A percentile compares a stretch with the other conserved stretches of the same genome.
Conservation (phyloP, 1,284 basidiomycete species). For the Papiliotrema fonsecae region DNA sequence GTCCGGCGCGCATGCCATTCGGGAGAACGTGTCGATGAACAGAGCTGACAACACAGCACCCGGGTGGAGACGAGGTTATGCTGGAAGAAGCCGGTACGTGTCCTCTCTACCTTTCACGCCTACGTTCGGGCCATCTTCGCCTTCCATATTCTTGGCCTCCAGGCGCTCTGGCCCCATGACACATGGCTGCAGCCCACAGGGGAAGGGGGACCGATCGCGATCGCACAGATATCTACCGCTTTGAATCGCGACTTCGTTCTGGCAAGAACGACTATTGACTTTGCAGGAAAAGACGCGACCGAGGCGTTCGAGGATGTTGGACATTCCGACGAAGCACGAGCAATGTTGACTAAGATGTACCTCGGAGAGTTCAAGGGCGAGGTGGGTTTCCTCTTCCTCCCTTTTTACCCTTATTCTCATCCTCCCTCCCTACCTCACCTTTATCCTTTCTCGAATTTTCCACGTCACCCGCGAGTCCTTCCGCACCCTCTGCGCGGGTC, state of each 20-base stretch:
- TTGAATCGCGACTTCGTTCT: background rate
- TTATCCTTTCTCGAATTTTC: background rate
- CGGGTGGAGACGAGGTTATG: constrained; percentile 96
- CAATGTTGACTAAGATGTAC: constrained; percentile 70
- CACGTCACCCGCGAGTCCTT: background rate
- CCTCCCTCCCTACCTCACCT: background rate
- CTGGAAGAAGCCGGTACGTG: constrained; percentile 82
- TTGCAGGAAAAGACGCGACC: constrained; percentile 73
- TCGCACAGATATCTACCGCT: too few relatives aligned
- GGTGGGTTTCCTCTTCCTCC: constrained; percentile 27
- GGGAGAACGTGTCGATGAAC: too few relatives aligned
- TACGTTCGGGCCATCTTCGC: background rate
- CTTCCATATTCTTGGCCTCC: background rate
- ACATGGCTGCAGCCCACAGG: too few relatives aligned
- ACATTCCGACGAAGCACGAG: constrained; percentile 96
- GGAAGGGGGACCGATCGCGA: too few relatives aligned
- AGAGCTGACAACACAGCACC: too few relatives aligned
- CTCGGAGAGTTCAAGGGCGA: constrained; percentile 72
- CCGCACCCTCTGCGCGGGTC: too few relatives aligned
- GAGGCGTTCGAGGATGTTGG: constrained; percentile 99
- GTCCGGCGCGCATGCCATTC: too few relatives aligned
- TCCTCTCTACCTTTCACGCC: background rate
- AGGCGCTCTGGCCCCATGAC: background rate
- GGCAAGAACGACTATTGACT: background rate
- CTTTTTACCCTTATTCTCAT: background rate